Percentiles rank a stretch among this genome's conserved stretches.
phyloP scores from a whole-genome alignment of 2,329 filamentous ascomycete species.

The Calonectria multiphialidica region DNA sequence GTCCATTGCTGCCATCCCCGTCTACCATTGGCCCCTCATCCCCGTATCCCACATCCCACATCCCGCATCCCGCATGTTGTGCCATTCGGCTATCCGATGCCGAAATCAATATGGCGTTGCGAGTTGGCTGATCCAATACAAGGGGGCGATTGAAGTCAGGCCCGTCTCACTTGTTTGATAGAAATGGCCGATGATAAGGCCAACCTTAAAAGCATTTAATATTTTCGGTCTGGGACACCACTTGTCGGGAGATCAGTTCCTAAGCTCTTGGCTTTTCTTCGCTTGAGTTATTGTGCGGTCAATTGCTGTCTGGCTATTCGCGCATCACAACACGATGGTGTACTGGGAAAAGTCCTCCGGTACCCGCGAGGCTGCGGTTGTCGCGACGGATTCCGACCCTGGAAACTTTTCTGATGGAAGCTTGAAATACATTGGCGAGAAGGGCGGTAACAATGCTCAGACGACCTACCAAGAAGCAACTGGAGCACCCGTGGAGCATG shows the following conservation, averaged over 20 bases:
- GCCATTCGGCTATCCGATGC: conserved; percentile 7
- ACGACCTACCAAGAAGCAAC: conserved; percentile 19
- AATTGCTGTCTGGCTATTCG: background rate
- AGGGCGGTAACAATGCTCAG: conserved; percentile 15
- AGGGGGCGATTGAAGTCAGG: background rate
- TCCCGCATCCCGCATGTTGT: conserved; percentile 13
- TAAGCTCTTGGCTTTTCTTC: background rate
- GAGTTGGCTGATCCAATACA: background rate
- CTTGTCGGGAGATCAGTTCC: background rate
- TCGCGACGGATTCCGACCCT: background rate
- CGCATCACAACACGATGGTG: background rate
- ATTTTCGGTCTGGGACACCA: background rate
- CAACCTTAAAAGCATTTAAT: background rate
- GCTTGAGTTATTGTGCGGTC: background rate
- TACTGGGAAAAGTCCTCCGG: conserved; percentile 12
- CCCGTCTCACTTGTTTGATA: background rate
- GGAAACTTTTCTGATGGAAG: conserved; percentile 19
- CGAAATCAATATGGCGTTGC: background rate
- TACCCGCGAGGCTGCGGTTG: background rate
- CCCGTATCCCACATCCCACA: too few species aligned
- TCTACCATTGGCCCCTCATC: background rate
- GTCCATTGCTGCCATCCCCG: background rate
- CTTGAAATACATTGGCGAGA: conserved; percentile 16
- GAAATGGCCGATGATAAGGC: background rate
- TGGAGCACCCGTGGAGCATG: conserved; percentile 15